Evolutionary conservation across 139 green algal genomes (phyloP), one percentile per base, ranked within the genome.

Genomic region (Haematococcus lacustris): DNA sequence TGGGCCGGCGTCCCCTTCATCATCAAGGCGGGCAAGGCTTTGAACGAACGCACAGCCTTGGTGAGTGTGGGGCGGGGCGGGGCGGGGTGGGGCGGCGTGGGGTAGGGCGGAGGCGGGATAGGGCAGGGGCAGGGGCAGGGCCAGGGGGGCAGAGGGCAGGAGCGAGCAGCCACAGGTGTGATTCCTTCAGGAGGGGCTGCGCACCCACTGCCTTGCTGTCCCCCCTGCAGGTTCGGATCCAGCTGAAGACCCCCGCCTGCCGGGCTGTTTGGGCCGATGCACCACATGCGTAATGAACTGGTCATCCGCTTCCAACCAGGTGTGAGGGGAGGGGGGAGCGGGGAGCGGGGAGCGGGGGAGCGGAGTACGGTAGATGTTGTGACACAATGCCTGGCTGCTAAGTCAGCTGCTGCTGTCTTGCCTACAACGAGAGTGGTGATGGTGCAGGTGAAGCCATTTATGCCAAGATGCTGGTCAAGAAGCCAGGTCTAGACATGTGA

Each of bases 11-110:
- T 97, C 70, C 93, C 93, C 0, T 93, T 97, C 75, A 83, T 98
- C 43, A 81, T 98, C 59, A 94, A 96, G 80, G 95, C 95, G 2
- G 95, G 94, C 70, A 99, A 99, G 79, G 95, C 91, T 7, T 76
- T 98, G 35, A 81, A 85, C 72, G 79, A 85, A 50, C 66, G 75
- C 33, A 47, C 73, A 40, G 75, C 71, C 6, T n/a, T 73, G 66
- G 78, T 84, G 68, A 68, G 75, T 68, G 40, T 9, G 37, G 1
- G 39, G 33, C 40, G 23, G 17, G 7, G 28, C 34, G 13, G 57
- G 70, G 53, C 21, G 47, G 21, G 50, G 32, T 6, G 30, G 33
- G 40, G 13, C 9, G 38, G 41, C 17, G 40, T 2, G 66, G 38
- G 26, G 43, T 17, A 9, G 43, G 43, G 9, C 9, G 43, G 43